Base-by-base conservation (phyloP, 805 yeast species). In the Kodamaea leandrae region DNA sequence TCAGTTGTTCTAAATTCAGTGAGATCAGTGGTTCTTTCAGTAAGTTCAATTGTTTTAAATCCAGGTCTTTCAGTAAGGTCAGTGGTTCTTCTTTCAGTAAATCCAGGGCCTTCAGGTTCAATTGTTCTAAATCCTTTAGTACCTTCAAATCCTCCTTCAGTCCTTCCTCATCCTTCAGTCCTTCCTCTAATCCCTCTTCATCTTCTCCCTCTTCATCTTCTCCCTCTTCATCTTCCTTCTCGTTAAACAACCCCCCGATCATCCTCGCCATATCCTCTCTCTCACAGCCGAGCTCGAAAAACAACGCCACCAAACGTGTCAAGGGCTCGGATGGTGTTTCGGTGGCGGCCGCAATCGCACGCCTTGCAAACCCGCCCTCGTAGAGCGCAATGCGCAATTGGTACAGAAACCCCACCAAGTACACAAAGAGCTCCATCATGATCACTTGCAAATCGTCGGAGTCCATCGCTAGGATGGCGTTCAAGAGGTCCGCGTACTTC, bases 261-360 rank as follows among this genome's bases (percentile, higher is more conserved):
- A 35, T 9, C 14, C 15, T 23, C 18, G 23, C 13, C 23, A 35
- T 24, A 5, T 35, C 37, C 5, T 35, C 37, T 13, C 24, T 33
- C 14, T 56, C 57, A 45, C 68, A 61, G 2, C 74, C 74, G 18
- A 68, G 48, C 43, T 66, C 69, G 32, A 59, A 43, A 27, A 68
- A 55, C 7, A 46, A 37, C 2, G 59, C 34, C 7, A 62, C 43
- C n/a, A 40, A 35, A 2, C 39, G 34, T n/a, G 26, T n/a, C 20
- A 32, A 4, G 10, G 14, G 37, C 16, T 30, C 41, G n/a, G n/a
- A n/a, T n/a, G n/a, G n/a, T n/a, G n/a, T n/a, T n/a, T n/a, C n/a
- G n/a, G n/a, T n/a, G n/a, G n/a, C n/a, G n/a, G n/a, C n/a, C n/a
- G n/a, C n/a, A n/a, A n/a, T n/a, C n/a, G n/a, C n/a, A n/a, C n/a